Conservation (phyloP, 1,284 basidiomycete species). For the Ceratobasidium sp. region DNA sequence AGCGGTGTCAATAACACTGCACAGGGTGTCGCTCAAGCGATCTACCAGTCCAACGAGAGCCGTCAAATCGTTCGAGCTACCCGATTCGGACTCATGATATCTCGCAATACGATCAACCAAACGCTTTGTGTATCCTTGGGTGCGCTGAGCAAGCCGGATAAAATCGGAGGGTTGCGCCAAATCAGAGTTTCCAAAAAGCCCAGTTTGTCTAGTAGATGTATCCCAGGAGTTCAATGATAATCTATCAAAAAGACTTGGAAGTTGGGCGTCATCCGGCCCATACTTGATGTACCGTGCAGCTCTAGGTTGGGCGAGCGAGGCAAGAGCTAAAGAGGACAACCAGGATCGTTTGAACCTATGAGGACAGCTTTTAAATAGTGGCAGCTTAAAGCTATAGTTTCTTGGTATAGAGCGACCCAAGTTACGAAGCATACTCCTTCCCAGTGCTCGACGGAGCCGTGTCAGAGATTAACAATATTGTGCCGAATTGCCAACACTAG, state of each 20-base stretch:
- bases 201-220: slow-evolving; percentile 37
- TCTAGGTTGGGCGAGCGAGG: slow-evolving; percentile 1
- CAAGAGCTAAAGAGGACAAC: slow-evolving; percentile 6
- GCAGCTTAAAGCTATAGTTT: not conserved
- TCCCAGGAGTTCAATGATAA: not conserved
- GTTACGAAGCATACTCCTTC: slow-evolving; percentile 19
- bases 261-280: slow-evolving; percentile 34
- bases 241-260: slow-evolving; percentile 28
- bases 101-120: slow-evolving; percentile 81
- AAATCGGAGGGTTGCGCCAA: slow-evolving; percentile 47
- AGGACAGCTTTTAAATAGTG: not conserved
- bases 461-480: no score
- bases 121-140: slow-evolving; percentile 77
- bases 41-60: slow-evolving; percentile 66
- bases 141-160: slow-evolving; percentile 69
- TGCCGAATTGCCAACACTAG: not conserved
- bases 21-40: slow-evolving; percentile 93
- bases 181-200: slow-evolving; percentile 49
- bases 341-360: not conserved
- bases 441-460: no score
- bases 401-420: not conserved
- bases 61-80: slow-evolving; percentile 85
- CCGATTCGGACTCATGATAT: slow-evolving; percentile 68
- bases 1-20: slow-evolving; percentile 95
- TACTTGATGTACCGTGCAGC: slow-evolving; percentile 3